Evolutionary conservation across 768 basidiomycete genomes (phyloP).

Genomic region (Suillus clintonianus): DNA sequence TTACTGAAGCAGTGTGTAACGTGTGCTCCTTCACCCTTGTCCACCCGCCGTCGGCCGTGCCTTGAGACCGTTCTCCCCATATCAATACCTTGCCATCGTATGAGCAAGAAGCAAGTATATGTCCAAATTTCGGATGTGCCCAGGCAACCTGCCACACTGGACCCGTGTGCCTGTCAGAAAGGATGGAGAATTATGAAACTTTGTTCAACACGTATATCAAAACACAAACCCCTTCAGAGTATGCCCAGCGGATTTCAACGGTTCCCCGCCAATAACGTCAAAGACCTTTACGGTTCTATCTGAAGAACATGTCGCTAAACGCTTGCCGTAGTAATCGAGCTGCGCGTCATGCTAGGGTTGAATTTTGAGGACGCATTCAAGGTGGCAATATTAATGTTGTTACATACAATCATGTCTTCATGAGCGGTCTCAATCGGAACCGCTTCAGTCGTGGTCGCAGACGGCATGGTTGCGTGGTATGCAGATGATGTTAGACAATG

Average conservation of each 20-base stretch:
- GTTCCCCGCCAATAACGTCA: conserved; percentile 88
- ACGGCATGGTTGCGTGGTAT: conserved; percentile 30
- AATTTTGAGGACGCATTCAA: background rate
- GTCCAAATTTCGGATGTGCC: conserved; percentile 97
- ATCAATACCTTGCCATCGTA: conserved; percentile 98
- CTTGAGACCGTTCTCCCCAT: conserved; percentile 87
- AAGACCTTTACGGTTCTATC: conserved; percentile 96
- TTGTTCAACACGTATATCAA: background rate
- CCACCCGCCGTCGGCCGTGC: conserved; percentile 66
- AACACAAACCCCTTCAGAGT: conserved; percentile 73
- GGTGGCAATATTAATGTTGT: background rate
- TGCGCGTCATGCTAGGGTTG: conserved; percentile 90
- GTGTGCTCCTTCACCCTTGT: conserved; percentile 94
- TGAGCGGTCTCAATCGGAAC: conserved; percentile 93
- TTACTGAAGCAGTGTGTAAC: conserved; percentile 93
- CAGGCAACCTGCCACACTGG: conserved; percentile 99
- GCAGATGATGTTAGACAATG: background rate
- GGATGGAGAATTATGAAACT: background rate
- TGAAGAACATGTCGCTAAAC: conserved; percentile 94
- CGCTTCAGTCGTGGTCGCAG: conserved; percentile 62
- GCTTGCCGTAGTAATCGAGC: conserved; percentile 95
- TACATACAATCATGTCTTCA: conserved; percentile 93
- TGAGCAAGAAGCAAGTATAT: conserved; percentile 96
- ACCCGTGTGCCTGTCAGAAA: conserved; percentile 75
- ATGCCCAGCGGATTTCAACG: conserved; percentile 65